phyloP scores from a whole-genome alignment of 169 alveolate genomes.

The Plasmodium inui region DNA sequence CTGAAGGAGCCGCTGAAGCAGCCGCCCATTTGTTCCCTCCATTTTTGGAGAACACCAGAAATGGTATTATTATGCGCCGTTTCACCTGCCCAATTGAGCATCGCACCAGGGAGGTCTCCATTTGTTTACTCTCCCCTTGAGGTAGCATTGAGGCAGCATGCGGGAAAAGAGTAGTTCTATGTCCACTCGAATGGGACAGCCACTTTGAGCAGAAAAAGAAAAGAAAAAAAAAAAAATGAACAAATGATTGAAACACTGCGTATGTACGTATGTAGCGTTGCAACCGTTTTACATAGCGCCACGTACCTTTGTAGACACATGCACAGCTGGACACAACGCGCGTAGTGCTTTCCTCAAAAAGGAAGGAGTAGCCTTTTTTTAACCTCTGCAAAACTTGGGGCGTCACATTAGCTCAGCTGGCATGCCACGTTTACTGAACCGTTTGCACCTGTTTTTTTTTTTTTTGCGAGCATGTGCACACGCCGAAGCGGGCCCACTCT shows the following conservation, averaged over 20 bases:
- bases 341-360: neutral
- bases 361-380: neutral
- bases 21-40: neutral
- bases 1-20: too few species aligned
- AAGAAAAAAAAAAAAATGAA: neutral
- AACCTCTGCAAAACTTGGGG: neutral
- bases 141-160: neutral
- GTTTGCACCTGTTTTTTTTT: neutral
- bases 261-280: neutral
- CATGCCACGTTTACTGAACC: neutral
- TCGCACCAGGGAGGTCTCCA: neutral
- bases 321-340: neutral
- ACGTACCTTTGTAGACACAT: neutral
- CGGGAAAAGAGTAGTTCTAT: neutral
- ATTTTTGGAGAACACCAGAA: neutral
- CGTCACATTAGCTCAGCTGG: neutral
- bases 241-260: neutral
- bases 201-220: constrained; percentile 3
- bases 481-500: neutral
- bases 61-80: neutral
- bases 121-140: neutral
- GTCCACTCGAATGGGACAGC: neutral
- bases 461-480: neutral
- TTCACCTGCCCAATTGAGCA: neutral
- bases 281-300: neutral